Conservation (phyloP, 2,329 filamentous ascomycete genomes). For the Alternaria consortialis region DNA sequence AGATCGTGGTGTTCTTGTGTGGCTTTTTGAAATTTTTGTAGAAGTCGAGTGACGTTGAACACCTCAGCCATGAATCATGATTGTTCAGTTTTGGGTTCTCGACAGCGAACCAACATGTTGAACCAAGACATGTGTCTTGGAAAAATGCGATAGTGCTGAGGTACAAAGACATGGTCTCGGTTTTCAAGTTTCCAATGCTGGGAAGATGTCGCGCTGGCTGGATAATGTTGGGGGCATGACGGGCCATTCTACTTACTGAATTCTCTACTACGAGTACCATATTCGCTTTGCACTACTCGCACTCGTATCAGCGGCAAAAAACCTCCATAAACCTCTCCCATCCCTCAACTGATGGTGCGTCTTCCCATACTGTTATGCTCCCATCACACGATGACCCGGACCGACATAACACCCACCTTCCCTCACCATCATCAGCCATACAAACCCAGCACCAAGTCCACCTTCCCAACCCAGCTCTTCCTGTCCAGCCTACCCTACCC, state of each 20-base stretch:
- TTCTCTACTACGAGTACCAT: neutral
- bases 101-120: no score
- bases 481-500: constrained; percentile 26
- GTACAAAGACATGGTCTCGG: neutral
- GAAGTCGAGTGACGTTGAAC: no score
- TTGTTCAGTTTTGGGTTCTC: no score
- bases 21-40: no score
- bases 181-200: neutral
- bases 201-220: neutral
- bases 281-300: neutral
- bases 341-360: no score
- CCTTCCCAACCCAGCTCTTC: constrained; percentile 10
- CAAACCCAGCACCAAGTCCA: neutral
- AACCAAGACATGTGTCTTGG: no score
- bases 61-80: no score
- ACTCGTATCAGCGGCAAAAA: neutral
- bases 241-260: neutral
- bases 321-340: neutral
- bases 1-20: no score
- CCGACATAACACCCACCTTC: neutral
- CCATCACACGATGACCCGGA: fast-evolving
- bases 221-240: neutral
- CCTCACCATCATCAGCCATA: neutral
- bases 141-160: neutral
- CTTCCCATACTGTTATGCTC: neutral